Evolutionary conservation across 768 basidiomycete genomes (phyloP).

Genomic region (Zangia roseola): DNA sequence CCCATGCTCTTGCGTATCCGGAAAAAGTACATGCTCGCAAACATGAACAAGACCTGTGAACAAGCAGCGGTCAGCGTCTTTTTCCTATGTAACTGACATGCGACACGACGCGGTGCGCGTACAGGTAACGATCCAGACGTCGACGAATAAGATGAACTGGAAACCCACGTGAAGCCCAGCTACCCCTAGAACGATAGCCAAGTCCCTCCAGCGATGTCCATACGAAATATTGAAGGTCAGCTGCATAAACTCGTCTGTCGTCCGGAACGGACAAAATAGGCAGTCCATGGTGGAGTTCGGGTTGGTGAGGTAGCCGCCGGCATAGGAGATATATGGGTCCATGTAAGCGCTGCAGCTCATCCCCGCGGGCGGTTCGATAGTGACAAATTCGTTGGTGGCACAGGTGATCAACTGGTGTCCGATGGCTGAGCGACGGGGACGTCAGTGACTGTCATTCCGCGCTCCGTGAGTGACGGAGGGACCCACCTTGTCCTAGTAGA

Average conservation of each 20-base stretch:
- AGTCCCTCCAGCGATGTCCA: slow-evolving; percentile 8
- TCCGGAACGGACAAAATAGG: slow-evolving; percentile 51
- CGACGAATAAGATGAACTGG: too few relatives aligned
- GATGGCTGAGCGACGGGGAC: slow-evolving; percentile 30
- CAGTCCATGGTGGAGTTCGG: slow-evolving; percentile 53
- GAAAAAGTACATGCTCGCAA: slow-evolving; percentile 30
- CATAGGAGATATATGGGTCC: slow-evolving; percentile 42
- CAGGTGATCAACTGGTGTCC: slow-evolving; percentile 47
- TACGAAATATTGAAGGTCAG: slow-evolving; percentile 5
- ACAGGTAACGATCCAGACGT: too few relatives aligned
- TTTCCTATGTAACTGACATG: too few relatives aligned
- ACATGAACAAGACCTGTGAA: slow-evolving; percentile 29
- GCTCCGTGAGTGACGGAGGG: too few relatives aligned
- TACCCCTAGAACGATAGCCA: slow-evolving; percentile 6
- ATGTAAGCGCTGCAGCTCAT: slow-evolving; percentile 54
- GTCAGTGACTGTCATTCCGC: neutral
- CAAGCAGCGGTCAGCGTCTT: neutral
- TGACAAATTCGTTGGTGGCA: slow-evolving; percentile 49
- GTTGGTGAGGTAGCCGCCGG: slow-evolving; percentile 59
- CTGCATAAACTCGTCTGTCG: slow-evolving; percentile 46
- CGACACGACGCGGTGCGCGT: too few relatives aligned
- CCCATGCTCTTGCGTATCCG: slow-evolving; percentile 21
- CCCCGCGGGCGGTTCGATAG: slow-evolving; percentile 52
- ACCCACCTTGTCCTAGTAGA: slow-evolving; percentile 27
- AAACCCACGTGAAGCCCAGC: slow-evolving; percentile 43